Evolutionary conservation across 1,139 yeast genomes (phyloP).

Genomic region (Blastobotrys serpentis): DNA sequence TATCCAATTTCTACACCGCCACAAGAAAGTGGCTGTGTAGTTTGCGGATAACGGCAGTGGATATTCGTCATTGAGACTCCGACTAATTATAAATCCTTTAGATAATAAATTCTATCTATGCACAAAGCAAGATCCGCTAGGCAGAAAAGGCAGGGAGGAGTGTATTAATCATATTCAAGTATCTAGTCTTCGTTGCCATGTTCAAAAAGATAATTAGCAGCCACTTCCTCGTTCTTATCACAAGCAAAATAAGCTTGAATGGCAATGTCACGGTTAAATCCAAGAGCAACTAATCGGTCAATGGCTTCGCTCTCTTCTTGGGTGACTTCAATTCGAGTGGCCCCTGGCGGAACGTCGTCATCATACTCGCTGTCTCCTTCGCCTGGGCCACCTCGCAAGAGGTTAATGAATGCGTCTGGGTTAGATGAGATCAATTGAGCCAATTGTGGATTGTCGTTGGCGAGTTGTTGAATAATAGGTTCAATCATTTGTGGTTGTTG

Average conservation of each 20-base stretch:
- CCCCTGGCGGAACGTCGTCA: slow-evolving; percentile 38
- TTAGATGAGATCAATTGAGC: slow-evolving; percentile 74
- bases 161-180: not conserved
- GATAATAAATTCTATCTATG: no score
- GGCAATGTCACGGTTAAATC: slow-evolving; percentile 83
- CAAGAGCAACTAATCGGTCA: slow-evolving; percentile 82
- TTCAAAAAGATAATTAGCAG: slow-evolving; percentile 82
- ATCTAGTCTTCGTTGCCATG: slow-evolving; percentile 41
- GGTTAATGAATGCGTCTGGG: slow-evolving; percentile 80
- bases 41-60: no score
- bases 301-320: slow-evolving; percentile 88
- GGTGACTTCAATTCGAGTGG: slow-evolving; percentile 60
- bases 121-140: no score
- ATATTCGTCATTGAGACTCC: no score
- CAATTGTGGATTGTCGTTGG: slow-evolving; percentile 81
- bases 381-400: slow-evolving; percentile 49
- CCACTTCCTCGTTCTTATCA: slow-evolving; percentile 94
- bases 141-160: no score
- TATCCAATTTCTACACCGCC: no score
- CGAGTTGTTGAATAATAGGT: slow-evolving; percentile 77
- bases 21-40: no score
- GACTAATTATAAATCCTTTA: no score
- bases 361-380: slow-evolving; percentile 43
- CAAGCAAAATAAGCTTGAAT: slow-evolving; percentile 97
- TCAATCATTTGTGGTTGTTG: slow-evolving; percentile 89